These are phyloP conservation scores for Pythium plurisporium DNA, from an alignment of 352 stramenopile genomes.

Conservation along the genomic window DNA sequence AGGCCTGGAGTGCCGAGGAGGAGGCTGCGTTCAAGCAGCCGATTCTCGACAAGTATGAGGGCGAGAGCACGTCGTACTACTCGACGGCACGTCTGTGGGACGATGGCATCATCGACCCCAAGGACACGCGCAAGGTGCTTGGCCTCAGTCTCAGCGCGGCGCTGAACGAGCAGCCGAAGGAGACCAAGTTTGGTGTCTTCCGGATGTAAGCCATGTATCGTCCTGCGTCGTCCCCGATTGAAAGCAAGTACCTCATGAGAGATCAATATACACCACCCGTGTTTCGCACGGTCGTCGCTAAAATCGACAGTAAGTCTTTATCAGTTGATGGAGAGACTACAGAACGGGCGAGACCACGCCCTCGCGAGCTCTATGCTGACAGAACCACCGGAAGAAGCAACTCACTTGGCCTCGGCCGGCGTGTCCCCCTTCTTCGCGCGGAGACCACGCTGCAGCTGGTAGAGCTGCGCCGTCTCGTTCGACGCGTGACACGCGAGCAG, in stretches of 20 bases:
- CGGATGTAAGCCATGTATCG: slow-evolving; percentile 82
- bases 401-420: slow-evolving; percentile 23
- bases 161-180: slow-evolving; percentile 61
- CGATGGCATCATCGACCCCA: slow-evolving; percentile 97
- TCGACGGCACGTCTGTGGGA: slow-evolving; percentile 96
- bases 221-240: neutral
- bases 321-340: neutral
- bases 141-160: slow-evolving; percentile 72
- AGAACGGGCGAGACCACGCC: neutral
- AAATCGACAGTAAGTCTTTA: too few relatives aligned
- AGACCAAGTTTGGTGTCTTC: slow-evolving; percentile 96
- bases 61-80: slow-evolving; percentile 94
- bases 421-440: slow-evolving; percentile 37
- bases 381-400: too few relatives aligned
- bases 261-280: neutral
- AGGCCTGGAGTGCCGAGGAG: slow-evolving; percentile 65
- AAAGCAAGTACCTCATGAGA: neutral
- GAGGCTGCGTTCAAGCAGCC: slow-evolving; percentile 94
- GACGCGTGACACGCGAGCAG: slow-evolving; percentile 79
- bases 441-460: slow-evolving; percentile 68
- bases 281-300: too few relatives aligned
- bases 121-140: slow-evolving; percentile 89
- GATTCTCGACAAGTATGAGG: slow-evolving; percentile 95
- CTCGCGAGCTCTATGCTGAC: neutral
- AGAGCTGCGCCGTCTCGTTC: slow-evolving; percentile 80